phyloP scores from a whole-genome alignment of 2,329 filamentous ascomycete species.

The Colletotrichum lini region DNA sequence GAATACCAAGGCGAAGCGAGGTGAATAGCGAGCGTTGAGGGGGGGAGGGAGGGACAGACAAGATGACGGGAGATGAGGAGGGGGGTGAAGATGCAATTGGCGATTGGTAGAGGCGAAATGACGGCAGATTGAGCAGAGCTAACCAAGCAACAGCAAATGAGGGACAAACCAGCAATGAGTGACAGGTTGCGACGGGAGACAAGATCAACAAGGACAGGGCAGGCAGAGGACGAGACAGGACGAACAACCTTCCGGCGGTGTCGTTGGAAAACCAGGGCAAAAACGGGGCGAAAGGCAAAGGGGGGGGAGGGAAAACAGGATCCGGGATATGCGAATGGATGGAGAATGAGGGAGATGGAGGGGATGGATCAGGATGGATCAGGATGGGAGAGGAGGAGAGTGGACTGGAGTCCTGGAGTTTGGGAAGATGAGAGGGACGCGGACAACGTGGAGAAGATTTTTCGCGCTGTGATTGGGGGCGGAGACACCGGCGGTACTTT shows the following conservation, averaged over 20 bases:
- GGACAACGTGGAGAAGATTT: slow-evolving; percentile 8
- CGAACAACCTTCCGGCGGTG: slow-evolving; percentile 41
- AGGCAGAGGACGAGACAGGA: slow-evolving; percentile 38
- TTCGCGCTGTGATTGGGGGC: slow-evolving; percentile 26
- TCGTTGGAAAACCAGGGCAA: slow-evolving; percentile 30
- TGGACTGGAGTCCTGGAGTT: background rate
- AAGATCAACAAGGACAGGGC: slow-evolving; percentile 25
- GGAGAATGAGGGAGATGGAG: slow-evolving; percentile 21
- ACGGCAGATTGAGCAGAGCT: slow-evolving; percentile 38
- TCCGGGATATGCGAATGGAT: slow-evolving; percentile 16
- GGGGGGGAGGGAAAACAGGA: slow-evolving; percentile 30
- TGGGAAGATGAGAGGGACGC: background rate
- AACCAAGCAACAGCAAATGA: slow-evolving; percentile 38
- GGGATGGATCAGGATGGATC: background rate
- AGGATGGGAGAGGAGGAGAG: background rate
- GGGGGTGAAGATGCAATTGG: slow-evolving; percentile 25
- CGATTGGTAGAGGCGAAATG: slow-evolving; percentile 40
- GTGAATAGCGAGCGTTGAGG: slow-evolving; percentile 18
- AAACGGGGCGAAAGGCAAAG: slow-evolving; percentile 25
- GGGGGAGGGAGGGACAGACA: slow-evolving; percentile 1
- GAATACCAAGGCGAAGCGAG: slow-evolving; percentile 15
- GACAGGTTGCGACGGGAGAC: slow-evolving; percentile 7
- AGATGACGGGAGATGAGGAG: slow-evolving; percentile 34
- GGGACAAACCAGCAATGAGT: slow-evolving; percentile 28
- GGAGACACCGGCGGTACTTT: slow-evolving; percentile 34